Evolutionary conservation across 805 yeast genomes (phyloP), one percentile per base, ranked within the genome.

Genomic region (Soucietia sequanensis): DNA sequence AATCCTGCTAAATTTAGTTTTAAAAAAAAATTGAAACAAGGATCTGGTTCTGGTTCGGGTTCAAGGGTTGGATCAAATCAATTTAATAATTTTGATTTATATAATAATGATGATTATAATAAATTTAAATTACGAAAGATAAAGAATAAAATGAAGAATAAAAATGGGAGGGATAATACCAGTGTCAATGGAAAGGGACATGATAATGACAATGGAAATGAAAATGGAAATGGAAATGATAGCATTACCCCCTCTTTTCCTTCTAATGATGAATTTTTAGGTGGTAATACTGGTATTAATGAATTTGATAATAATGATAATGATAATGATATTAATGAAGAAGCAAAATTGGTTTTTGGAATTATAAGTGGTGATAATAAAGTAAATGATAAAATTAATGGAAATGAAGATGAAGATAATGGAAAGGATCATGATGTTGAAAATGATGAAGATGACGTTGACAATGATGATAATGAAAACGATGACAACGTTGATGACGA

Each of bases 1-100:
- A 83, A 83, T 50, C 86, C 75, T 21, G 82, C 79, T 39, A 83
- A 75, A 61, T 68, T 66, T 37, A 60, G 62, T 45, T 60, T 54
- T 56, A 70, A 58, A 54, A 78, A 65, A 60, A 64, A 51, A 43
- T 60, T 58, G 43, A 62, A 48, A n/a, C n/a, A n/a, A n/a, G n/a
- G n/a, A n/a, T n/a, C n/a, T 51, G 67, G 53, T 52, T 27, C 30
- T n/a, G n/a, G n/a, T 14, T 13, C 22, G 9, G n/a, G n/a, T n/a
- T n/a, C n/a, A n/a, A n/a, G n/a, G n/a, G n/a, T n/a, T n/a, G n/a
- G n/a, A n/a, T n/a, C n/a, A n/a, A n/a, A n/a, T n/a, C n/a, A n/a
- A n/a, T n/a, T n/a, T n/a, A 19, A 29, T 21, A 19, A 10, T 19
- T 18, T 16, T 19, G 12, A 19, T 29, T 14, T 12, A 27, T 17